Base-by-base conservation (phyloP, 495 filamentous ascomycete species). In the Talaromyces ruber region DNA sequence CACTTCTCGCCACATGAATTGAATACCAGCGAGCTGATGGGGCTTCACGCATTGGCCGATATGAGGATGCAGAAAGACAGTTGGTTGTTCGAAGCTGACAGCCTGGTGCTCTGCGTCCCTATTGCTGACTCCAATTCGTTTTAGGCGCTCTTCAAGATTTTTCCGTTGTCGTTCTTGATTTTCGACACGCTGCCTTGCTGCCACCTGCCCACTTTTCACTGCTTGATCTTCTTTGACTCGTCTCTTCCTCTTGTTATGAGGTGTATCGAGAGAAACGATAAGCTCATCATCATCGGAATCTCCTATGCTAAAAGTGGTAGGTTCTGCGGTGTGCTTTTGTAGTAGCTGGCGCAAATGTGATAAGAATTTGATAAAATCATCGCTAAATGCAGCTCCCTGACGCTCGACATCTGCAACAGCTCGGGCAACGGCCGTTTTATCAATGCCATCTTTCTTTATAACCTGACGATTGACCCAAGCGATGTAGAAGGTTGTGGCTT, bases 1-100 rank as follows among this genome's bases (percentile, higher is more conserved):
- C 25, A 96, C 70, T 62, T 95, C 88, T 62, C 89, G 84, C 92
- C 93, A 98, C 82, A 98, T 81, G 72, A 96, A 97, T 22, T 88
- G 86, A 55, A 96, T 83, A 4, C 93, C 93, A 2, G 80, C 68
- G 56, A 87, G 67, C 61, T 90, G 87, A 68, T 90, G 86, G 7
- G 72, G 67, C 63, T 86, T 85, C 16, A 87, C 75, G n/a, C 64
- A 64, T 54, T 64, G 50, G 2, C 79, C 78, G 54, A 88, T 79
- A 18, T 66, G 61, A 2, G 73, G 68, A 58, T 82, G 67, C 26
- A 88, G 71, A 59, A 74, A 81, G 53, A 88, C 80, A 29, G 84
- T 73, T 8, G 80, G 76, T 60, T 89, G 86, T n/a, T 81, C 82
- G 60, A 86, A 85, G 67, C 89, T 92, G 64, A 94, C 83, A 14